phyloP scores from a whole-genome alignment of 345 rosid species.

The Laguncularia racemosa region DNA sequence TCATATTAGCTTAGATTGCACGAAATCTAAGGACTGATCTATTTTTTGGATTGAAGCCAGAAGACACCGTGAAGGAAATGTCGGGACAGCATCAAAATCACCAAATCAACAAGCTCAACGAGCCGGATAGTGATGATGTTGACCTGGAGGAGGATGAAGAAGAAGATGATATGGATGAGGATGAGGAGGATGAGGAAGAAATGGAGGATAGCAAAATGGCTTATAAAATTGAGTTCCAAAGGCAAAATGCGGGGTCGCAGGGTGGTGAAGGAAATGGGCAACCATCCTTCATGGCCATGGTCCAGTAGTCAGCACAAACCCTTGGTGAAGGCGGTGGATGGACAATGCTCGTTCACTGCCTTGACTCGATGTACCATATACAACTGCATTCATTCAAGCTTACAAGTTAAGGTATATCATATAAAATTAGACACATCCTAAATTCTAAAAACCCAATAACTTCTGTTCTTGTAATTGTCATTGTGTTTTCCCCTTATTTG shows the following conservation, averaged over 20 bases:
- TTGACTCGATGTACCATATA: too few species aligned
- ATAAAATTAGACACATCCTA: too few species aligned
- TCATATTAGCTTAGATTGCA: not conserved
- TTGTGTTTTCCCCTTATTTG: not conserved
- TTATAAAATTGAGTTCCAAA: conserved; percentile 11
- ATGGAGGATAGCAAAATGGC: conserved; percentile 6
- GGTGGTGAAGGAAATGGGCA: conserved; percentile 8
- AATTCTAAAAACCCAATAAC: too few species aligned
- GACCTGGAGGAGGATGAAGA: conserved; percentile 10
- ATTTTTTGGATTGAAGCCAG: conserved; percentile 20
- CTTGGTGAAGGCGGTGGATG: too few species aligned
- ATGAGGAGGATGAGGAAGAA: conserved; percentile 5
- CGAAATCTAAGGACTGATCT: conserved; percentile 12
- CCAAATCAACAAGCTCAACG: not conserved
- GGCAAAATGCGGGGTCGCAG: not conserved
- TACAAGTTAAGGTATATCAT: too few species aligned
- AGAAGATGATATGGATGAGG: conserved; percentile 11
- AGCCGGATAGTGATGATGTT: not conserved
- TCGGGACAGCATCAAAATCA: conserved; percentile 3
- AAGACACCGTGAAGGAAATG: conserved; percentile 24
- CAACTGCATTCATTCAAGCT: too few species aligned
- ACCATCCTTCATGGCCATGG: conserved; percentile 13
- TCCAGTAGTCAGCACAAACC: conserved; percentile 1
- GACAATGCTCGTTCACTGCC: too few species aligned
- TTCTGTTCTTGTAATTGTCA: not conserved